Conservation (phyloP, 2,329 filamentous ascomycete genomes). For the Aureobasidium uvarum region DNA sequence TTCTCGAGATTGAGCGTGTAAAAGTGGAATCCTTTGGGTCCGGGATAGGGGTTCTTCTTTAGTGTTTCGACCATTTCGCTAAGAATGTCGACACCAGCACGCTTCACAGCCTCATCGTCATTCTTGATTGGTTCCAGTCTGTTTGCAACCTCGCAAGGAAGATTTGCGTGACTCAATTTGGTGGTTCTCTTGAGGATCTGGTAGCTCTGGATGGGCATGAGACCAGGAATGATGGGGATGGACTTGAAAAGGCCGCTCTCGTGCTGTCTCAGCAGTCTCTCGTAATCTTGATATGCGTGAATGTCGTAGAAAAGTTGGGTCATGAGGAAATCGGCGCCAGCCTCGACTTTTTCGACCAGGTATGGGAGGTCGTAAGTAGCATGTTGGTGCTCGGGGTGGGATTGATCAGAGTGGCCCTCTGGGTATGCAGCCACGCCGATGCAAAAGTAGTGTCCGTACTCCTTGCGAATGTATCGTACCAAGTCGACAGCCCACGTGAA, state of each 20-base stretch:
- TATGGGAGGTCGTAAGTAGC: constrained; percentile 72
- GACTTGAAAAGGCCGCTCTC: constrained; percentile 80
- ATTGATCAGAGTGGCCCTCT: constrained; percentile 90
- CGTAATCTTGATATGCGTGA: constrained; percentile 76
- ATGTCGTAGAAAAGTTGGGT: constrained; percentile 96
- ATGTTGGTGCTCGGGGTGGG: constrained; percentile 74
- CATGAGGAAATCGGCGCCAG: constrained; percentile 97
- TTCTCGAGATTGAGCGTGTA: constrained; percentile 97
- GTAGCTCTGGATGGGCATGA: constrained; percentile 98
- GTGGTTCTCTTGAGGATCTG: constrained; percentile 92
- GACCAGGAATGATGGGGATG: constrained; percentile 85
- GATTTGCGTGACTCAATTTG: constrained; percentile 85
- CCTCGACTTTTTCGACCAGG: constrained; percentile 83
- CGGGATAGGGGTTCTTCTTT: constrained; percentile 59
- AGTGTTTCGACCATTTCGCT: constrained; percentile 80
- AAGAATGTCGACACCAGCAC: constrained; percentile 75
- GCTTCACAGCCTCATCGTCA: constrained; percentile 79
- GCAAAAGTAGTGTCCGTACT: constrained; percentile 92
- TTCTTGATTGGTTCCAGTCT: constrained; percentile 71
- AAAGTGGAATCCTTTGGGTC: constrained; percentile 85
- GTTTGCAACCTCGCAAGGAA: constrained; percentile 68
- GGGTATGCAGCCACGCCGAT: constrained; percentile 93
- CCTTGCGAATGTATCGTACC: constrained; percentile 80
- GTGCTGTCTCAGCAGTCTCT: constrained; percentile 72
- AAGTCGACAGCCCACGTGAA: constrained; percentile 89